Evolutionary conservation across 305 asterid genomes (phyloP), one percentile per base, ranked within the genome.

Genomic region (Plantago rigida): DNA sequence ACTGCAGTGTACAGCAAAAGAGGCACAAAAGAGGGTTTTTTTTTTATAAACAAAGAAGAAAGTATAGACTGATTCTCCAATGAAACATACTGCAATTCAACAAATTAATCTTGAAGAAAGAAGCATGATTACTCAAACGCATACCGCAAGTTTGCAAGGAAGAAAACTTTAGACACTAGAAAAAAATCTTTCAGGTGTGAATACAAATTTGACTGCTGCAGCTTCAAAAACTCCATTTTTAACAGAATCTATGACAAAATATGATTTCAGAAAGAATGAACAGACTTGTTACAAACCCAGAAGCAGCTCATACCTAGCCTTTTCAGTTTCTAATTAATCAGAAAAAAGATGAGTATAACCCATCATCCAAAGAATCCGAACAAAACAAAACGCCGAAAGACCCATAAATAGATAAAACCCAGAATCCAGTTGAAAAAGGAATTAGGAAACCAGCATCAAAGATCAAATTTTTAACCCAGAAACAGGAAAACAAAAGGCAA

Each of bases 341-440:
- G 44, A 8, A 5, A 36, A 36, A 36, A 36, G 44, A 36, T 5
- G 4, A 6, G 10, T 1, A 36, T 8, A 34, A 6, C 10, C 44
- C 5, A 36, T 53, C 59, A 28, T 1, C 12, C 57, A 52, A 10
- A 22, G 26, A 22, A 22, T 22, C 26, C 29, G 13, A 15, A 48
- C 12, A 42, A 46, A 17, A 31, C 39, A 14, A 63, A 42, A 14
- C 39, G 39, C 24, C 26, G 46, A 47, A 39, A 49, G 36, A 60
- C 22, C 59, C 52, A 63, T 36, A 42, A 22, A 46, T 17, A 66
- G 66, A 73, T 63, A 66, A 78, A 78, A 66, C 78, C 73, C 75
- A 54, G 66, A 63, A 68, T 22, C 39, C 54, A 63, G 1, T 22
- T 22, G 2, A 56, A 47, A 62, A 45, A 8, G 24, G 62, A 3